A percentile compares a stretch with the other conserved stretches of the same genome.
These are phyloP conservation scores for Ilyonectria robusta DNA, from an alignment of 2,329 filamentous ascomycete genomes.

Conservation along the genomic window DNA sequence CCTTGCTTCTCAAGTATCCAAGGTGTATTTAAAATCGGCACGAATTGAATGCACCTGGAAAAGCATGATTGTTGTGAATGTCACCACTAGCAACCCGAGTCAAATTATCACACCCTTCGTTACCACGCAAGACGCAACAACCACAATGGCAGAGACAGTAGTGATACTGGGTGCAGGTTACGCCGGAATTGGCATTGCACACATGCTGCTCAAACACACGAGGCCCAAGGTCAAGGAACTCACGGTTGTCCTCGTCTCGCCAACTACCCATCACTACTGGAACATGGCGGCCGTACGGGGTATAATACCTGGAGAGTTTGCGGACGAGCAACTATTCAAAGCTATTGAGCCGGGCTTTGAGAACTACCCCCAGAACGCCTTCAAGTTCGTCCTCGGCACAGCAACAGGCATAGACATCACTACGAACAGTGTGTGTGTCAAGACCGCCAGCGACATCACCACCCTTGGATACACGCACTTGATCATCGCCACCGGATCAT, in stretches of 20 bases:
- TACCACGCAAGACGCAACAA: not conserved
- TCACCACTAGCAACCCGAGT: no score
- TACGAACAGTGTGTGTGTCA: not conserved
- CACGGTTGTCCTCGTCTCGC: conserved; percentile 16
- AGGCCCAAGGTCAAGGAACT: conserved; percentile 6
- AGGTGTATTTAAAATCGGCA: no score
- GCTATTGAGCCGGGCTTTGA: not conserved
- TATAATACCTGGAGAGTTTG: not conserved
- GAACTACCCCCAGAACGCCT: not conserved
- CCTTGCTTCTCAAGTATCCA: no score
- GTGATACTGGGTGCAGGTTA: not conserved
- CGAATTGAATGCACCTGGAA: no score
- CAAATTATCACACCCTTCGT: not conserved
- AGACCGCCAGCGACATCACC: not conserved
- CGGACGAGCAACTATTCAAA: not conserved
- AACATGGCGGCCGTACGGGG: conserved; percentile 17
- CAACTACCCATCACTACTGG: conserved; percentile 11
- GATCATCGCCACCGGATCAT: conserved; percentile 2
- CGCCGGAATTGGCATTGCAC: not conserved
- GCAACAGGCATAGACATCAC: not conserved
- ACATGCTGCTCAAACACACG: not conserved
- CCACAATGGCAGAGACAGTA: not conserved
- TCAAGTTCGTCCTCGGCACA: conserved; percentile 1
- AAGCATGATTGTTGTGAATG: no score
- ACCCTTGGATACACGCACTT: not conserved